Base-by-base conservation (phyloP, 495 filamentous ascomycete species). In the Aspergillus funiculosus region DNA sequence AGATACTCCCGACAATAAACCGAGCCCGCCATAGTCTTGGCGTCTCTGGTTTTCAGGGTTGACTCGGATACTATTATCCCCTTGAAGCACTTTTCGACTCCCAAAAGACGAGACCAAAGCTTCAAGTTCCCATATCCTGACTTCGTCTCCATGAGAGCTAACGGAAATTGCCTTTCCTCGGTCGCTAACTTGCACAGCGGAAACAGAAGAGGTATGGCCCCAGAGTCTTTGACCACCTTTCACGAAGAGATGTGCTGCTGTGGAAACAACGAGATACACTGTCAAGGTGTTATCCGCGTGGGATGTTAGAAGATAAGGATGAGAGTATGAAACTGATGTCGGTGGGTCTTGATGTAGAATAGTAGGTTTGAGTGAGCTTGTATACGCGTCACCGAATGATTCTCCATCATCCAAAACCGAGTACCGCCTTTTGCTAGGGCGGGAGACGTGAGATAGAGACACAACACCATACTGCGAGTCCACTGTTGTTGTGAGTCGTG, bases 41-140 rank as follows among this genome's bases (percentile, higher is more conserved):
- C 30, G 11, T 15, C 46, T 43, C 19, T 56, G 54, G 25, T 58
- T 61, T 39, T 67, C 68, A 4, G 75, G 64, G 22, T 63, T 65
- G 32, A 85, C 61, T 43, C 64, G 71, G 5, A 86, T 76, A 38
- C 82, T 81, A 14, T 69, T 62, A 35, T 81, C 76, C 2, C 56
- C 68, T 54, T 48, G 60, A 31, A 51, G 57, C 37, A 27, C 61
- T 44, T 40, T 64, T 46, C 58, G 68, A n/a, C 60, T 61, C 10
- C 67, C 48, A 28, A 68, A 64, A 7, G 69, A 74, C 36, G 47
- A 76, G 13, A 83, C 67, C 11, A 84, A 77, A 4, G 81, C 81
- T 66, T 98, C 92, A 5, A 98, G 76, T 52, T 96, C 90, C 92
- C 92, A 98, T 6, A 97, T 81, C 5, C 91, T 76, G 38, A 98